Percentiles rank a stretch among this genome's conserved stretches.
These are phyloP conservation scores for Fusarium virguliforme DNA, from an alignment of 2,329 filamentous ascomycete genomes.

Conservation along the genomic window DNA sequence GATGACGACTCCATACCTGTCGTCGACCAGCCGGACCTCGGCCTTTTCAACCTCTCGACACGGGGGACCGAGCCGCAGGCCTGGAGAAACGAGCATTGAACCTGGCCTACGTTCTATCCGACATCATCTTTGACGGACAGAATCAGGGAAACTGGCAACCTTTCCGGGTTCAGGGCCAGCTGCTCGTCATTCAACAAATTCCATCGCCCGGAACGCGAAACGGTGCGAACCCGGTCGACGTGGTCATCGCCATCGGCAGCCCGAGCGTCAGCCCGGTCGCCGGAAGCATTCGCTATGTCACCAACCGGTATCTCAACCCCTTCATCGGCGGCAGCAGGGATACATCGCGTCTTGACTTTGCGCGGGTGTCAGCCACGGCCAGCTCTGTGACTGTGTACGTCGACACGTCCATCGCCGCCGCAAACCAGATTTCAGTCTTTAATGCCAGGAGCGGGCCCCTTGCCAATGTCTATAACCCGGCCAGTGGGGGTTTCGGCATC, in stretches of 20 bases:
- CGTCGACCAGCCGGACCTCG: conserved; percentile 17
- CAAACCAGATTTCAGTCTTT: conserved; percentile 18
- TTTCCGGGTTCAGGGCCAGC: conserved; percentile 15
- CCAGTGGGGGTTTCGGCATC: conserved; percentile 15
- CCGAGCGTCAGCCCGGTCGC: conserved; percentile 19
- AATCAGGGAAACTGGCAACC: conserved; percentile 19
- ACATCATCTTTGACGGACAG: conserved; percentile 19
- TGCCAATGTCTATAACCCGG: conserved; percentile 20
- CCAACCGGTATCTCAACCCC: conserved; percentile 26
- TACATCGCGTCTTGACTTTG: conserved; percentile 15
- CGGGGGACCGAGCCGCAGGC: not conserved
- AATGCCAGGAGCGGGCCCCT: conserved; percentile 12
- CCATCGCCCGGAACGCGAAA: conserved; percentile 10
- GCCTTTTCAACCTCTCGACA: not conserved
- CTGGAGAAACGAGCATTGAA: conserved; percentile 20
- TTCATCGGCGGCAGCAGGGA: conserved; percentile 21
- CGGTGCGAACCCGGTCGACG: conserved; percentile 24
- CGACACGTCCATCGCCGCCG: conserved; percentile 11
- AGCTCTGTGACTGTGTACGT: conserved; percentile 13
- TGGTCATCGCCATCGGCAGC: conserved; percentile 24
- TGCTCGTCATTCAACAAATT: conserved; percentile 16
- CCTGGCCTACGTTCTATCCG: conserved; percentile 13
- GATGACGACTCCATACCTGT: conserved; percentile 9
- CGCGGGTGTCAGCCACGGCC: conserved; percentile 17
- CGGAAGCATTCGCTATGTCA: conserved; percentile 27